Base-by-base conservation (phyloP, 257 asterid genomes). In the Ajuga chamaepitys region DNA sequence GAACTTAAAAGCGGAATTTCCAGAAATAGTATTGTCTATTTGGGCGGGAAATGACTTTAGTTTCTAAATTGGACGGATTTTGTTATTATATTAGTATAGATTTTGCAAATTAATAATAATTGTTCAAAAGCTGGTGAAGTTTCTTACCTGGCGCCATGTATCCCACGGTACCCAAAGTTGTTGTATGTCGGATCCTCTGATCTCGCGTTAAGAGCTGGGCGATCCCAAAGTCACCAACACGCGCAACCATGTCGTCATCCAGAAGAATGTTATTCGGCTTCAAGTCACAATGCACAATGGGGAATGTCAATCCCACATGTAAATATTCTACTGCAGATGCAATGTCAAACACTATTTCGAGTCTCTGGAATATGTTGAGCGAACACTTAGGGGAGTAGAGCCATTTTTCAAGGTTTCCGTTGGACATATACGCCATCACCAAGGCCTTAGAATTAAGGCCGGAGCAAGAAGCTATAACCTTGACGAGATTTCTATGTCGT, bases 71-170 rank as follows among this genome's bases (percentile, higher is more conserved):
- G n/a, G n/a, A n/a, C n/a, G n/a, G n/a, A n/a, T n/a, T n/a, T n/a
- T n/a, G n/a, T n/a, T n/a, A n/a, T n/a, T n/a, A n/a, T n/a, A n/a
- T n/a, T n/a, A n/a, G n/a, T n/a, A n/a, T n/a, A n/a, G n/a, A n/a
- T n/a, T n/a, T n/a, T n/a, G n/a, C n/a, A n/a, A n/a, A n/a, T n/a
- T n/a, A n/a, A n/a, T n/a, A n/a, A n/a, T n/a, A n/a, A n/a, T n/a
- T n/a, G n/a, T n/a, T n/a, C n/a, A n/a, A n/a, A n/a, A n/a, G n/a
- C n/a, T n/a, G n/a, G n/a, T n/a, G n/a, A 40, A 5, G 48, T 5
- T 22, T 12, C 5, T 14, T 44, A 62, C 67, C 67, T 10, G 67
- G 67, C 4, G 67, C 67, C 56, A 62, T 62, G 45, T 62, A 62
- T 12, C 67, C 67, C 4, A 62, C 28, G 45, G 67, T 62, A 1